Base-by-base conservation (phyloP, 768 basidiomycete species). In the Calocybe cyanea region DNA sequence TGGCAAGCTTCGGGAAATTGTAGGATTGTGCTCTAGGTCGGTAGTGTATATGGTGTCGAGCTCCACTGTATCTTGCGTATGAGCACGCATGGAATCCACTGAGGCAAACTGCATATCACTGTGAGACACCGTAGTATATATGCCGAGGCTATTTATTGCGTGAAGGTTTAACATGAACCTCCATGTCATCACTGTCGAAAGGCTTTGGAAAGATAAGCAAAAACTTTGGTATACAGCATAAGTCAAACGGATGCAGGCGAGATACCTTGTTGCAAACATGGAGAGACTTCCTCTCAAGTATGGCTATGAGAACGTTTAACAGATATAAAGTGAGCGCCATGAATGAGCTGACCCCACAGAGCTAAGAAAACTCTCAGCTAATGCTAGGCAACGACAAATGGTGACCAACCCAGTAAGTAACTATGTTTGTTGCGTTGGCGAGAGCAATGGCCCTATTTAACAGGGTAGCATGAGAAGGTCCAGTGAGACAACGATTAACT, bases 161-260 rank as follows among this genome's bases (percentile, higher is more conserved):
- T 43, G 41, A 18, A 39, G 37, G 11, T 28, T 33, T 19, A 40
- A 31, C 48, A 43, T 49, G 14, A 49, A 42, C 11, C 37, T 10
- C 31, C 36, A 49, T 7, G 36, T 39, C 7, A 43, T 23, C 25
- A 38, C 42, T 37, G 37, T 38, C 33, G 48, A 49, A 28, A 39
- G 15, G 36, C 37, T 48, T 33, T 28, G 25, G 11, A 28, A 28
- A 28, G 25, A 11, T n/a, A 28, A 11, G 25, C 11, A 6, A 28
- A 5, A 28, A 28, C 37, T 34, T 11, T 25, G 38, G 19, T 20
- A 7, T 21, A 21, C 1, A 34, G 21, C n/a, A 8, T 19, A 2
- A 25, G 23, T 8, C 33, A 5, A 14, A 37, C 48, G 52, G 70
- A 52, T 70, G 30, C 33, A 76, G 76, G 66, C 63, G 68, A 71